Base-by-base conservation (phyloP, 352 stramenopile species). In the Globisporangium apiculatum region DNA sequence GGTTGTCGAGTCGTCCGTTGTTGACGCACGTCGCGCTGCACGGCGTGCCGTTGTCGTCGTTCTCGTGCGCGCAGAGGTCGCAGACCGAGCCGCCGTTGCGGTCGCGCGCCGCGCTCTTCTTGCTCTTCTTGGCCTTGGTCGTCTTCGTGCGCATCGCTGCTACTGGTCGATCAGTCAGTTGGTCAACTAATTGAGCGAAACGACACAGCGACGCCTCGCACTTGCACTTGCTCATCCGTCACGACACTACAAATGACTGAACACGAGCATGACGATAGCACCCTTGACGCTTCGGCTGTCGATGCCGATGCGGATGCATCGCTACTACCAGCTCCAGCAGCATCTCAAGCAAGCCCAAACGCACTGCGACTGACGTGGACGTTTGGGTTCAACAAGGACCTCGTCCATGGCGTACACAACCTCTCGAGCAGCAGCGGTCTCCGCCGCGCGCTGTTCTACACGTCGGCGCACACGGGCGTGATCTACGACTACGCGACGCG, bases 381-480 rank as follows among this genome's bases (percentile, higher is more conserved):
- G 0, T 98, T 97, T 61, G 91, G 91, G 14, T 96, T 97, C 65
- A 96, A 96, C 75, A 96, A 96, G 53, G 83, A 96, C 54, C 66
- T 95, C 37, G 66, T 90, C 7, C 75, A 79, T 45, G 84, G 87
- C 51, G 90, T 96, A n/a, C 86, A 96, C 67, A 96, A 74, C 68
- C 68, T 98, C 42, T 91, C 83, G 24, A 24, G 18, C 18, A 24
- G 18, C 18, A 84, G 80, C 5, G 69, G 76, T 40, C 50, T 51
- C 6, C 75, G 79, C 4, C 82, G 83, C 48, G 87, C 83, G 35
- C 62, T 98, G 10, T 96, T 98, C 55, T 97, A 97, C 64, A 74
- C 85, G n/a, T 78, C 89, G 9, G 86, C 91, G 2, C 90, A 98
- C 69, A 95, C 87, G 1, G 91, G 91, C 42, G 76, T 98, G 48